A percentile compares a stretch with the other conserved stretches of the same genome.
These are phyloP conservation scores for Clarireedia paspali DNA, from an alignment of 2,329 filamentous ascomycete species.

Conservation along the genomic window DNA sequence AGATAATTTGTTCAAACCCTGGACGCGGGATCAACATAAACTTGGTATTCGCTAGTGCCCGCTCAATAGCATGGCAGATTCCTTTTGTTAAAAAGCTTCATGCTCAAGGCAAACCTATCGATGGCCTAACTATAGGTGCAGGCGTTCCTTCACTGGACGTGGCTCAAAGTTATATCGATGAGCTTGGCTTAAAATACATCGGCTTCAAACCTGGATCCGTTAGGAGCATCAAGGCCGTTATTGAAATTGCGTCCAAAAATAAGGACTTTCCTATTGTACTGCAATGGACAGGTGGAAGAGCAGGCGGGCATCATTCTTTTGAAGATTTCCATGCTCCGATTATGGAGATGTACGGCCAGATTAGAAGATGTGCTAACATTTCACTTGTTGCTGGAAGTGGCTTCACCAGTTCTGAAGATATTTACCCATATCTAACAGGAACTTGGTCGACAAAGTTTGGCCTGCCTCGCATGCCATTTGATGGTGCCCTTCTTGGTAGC, in stretches of 20 bases:
- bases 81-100: constrained; percentile 69
- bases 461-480: constrained; percentile 85
- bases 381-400: constrained; percentile 82
- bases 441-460: constrained; percentile 74
- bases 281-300: constrained; percentile 89
- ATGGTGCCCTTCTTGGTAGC: constrained; percentile 80
- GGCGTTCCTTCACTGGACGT: constrained; percentile 88
- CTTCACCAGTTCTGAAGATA: constrained; percentile 79
- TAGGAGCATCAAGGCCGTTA: constrained; percentile 75
- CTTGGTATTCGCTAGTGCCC: constrained; percentile 80
- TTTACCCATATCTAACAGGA: constrained; percentile 83
- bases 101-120: constrained; percentile 75
- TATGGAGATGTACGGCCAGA: constrained; percentile 77
- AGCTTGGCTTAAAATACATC: constrained; percentile 82
- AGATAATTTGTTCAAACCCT: constrained; percentile 68
- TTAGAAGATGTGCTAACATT: constrained; percentile 75
- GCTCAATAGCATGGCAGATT: constrained; percentile 84
- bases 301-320: constrained; percentile 85
- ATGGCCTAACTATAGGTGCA: constrained; percentile 82
- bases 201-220: constrained; percentile 87
- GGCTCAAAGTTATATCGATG: constrained; percentile 83
- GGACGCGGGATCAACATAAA: constrained; percentile 82
- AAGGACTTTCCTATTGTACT: constrained; percentile 79
- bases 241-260: constrained; percentile 85
- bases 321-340: constrained; percentile 90